Percentiles rank a stretch among this genome's conserved stretches.
Evolutionary conservation across 805 yeast genomes (phyloP).

Genomic region (Cyberlindnera galapagoensis): DNA sequence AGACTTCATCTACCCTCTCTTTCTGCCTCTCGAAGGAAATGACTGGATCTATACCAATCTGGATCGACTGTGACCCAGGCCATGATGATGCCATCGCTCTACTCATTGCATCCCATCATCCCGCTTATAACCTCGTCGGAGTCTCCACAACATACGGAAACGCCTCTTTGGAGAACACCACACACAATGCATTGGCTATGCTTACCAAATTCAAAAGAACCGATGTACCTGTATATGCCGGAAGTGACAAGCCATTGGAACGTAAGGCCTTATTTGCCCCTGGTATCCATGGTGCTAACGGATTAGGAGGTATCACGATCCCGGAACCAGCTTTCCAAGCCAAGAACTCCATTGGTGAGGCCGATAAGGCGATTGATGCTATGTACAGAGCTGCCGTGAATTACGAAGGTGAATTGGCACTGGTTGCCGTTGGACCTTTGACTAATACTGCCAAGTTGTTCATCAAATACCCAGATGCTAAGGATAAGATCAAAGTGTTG

Average conservation of each 20-base stretch:
- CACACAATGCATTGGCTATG: constrained; percentile 61
- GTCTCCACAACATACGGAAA: constrained; percentile 36
- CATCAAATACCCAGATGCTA: constrained; percentile 46
- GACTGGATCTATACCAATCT: constrained; percentile 46
- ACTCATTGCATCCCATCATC: constrained; percentile 53
- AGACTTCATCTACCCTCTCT: too few species aligned
- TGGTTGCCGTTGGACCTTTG: constrained; percentile 73
- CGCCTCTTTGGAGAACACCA: constrained; percentile 44
- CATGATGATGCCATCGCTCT: constrained; percentile 84
- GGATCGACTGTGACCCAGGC: constrained; percentile 93
- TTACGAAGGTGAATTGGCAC: constrained; percentile 42
- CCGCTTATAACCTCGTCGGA: constrained; percentile 31
- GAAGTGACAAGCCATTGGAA: constrained; percentile 52
- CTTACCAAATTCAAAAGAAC: constrained; percentile 46
- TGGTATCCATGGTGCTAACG: constrained; percentile 66
- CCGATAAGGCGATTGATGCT: constrained; percentile 33
- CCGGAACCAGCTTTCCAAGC: constrained; percentile 37
- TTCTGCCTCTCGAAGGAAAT: too few species aligned
- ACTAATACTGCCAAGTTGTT: constrained; percentile 65
- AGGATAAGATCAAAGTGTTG: constrained; percentile 41
- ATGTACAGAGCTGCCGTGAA: constrained; percentile 32
- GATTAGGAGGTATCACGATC: constrained; percentile 69
- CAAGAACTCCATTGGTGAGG: constrained; percentile 29
- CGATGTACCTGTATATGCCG: constrained; percentile 58
- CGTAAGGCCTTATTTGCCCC: constrained; percentile 48